These are phyloP conservation scores for Agarophyton chilense DNA, from an alignment of 23 red algal species.

Conservation along the genomic window DNA sequence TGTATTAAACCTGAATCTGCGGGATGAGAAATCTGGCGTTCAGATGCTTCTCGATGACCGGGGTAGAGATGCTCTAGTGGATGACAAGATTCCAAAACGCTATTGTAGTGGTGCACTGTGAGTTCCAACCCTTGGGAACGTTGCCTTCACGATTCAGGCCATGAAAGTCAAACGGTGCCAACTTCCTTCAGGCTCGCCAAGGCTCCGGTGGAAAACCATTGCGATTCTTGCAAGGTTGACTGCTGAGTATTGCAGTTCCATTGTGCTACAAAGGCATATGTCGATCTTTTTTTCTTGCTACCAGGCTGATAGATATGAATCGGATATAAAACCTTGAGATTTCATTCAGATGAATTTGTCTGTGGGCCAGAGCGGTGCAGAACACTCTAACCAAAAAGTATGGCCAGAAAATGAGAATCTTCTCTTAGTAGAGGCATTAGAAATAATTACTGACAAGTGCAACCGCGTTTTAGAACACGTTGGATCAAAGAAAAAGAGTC, in stretches of 20 bases:
- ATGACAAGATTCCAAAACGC: conserved; percentile 36
- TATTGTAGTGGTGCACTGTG: conserved; percentile 6
- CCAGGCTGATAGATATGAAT: conserved; percentile 63
- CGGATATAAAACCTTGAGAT: conserved; percentile 74
- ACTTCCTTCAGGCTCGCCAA: not conserved
- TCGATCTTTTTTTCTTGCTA: conserved; percentile 91
- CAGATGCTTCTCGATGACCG: conserved; percentile 53
- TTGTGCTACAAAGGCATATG: conserved; percentile 81
- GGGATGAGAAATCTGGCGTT: not conserved
- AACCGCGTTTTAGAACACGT: conserved; percentile 93
- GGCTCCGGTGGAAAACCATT: conserved; percentile 75
- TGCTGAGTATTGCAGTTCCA: conserved; percentile 88
- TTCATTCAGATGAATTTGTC: conserved; percentile 89
- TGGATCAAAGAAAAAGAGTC: conserved; percentile 80
- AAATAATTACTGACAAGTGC: conserved; percentile 96
- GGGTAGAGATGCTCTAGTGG: conserved; percentile 19
- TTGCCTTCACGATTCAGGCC: conserved; percentile 24
- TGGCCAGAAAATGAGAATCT: conserved; percentile 96
- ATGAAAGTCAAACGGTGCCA: not conserved
- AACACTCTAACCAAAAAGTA: conserved; percentile 44
- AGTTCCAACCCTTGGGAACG: not conserved
- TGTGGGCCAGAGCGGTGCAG: conserved; percentile 9
- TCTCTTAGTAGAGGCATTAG: conserved; percentile 89
- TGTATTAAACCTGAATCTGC: not conserved
- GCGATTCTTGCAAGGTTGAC: conserved; percentile 89